Conservation (phyloP, 495 filamentous ascomycete genomes). For the Daldinia vernicosa region DNA sequence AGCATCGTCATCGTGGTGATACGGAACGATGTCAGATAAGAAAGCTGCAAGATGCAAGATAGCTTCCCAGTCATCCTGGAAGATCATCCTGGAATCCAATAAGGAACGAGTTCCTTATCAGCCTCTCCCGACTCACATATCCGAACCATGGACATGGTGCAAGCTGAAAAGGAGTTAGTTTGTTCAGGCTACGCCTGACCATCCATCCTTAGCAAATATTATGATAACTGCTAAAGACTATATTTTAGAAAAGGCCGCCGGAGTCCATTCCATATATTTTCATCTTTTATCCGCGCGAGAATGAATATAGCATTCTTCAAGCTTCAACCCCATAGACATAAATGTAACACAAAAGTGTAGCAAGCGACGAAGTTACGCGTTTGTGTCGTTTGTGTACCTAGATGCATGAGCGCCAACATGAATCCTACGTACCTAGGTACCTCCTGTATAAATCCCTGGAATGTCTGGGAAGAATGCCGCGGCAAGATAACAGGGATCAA, state of each 20-base stretch:
- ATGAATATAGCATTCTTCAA: neutral
- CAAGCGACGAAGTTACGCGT: too few species aligned
- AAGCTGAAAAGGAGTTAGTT: neutral
- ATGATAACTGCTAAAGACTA: neutral
- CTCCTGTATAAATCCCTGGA: neutral
- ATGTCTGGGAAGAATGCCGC: neutral
- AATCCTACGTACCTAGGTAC: too few species aligned
- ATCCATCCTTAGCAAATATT: neutral
- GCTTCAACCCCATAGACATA: neutral
- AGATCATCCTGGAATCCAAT: constrained; percentile 33
- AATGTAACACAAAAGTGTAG: too few species aligned
- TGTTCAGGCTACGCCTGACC: neutral
- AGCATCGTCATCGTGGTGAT: constrained; percentile 1
- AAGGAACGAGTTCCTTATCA: constrained; percentile 34
- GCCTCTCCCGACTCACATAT: constrained; percentile 3
- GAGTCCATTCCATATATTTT: neutral
- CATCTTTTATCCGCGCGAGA: neutral
- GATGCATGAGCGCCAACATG: too few species aligned
- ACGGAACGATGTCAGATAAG: constrained; percentile 17
- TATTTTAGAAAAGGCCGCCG: neutral
- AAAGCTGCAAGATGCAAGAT: constrained; percentile 24
- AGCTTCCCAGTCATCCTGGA: constrained; percentile 7
- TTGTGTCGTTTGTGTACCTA: too few species aligned
- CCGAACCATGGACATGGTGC: neutral
- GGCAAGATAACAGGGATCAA: neutral